Conservation (phyloP, 1,284 basidiomycete genomes). For the Puccinia hordei region DNA sequence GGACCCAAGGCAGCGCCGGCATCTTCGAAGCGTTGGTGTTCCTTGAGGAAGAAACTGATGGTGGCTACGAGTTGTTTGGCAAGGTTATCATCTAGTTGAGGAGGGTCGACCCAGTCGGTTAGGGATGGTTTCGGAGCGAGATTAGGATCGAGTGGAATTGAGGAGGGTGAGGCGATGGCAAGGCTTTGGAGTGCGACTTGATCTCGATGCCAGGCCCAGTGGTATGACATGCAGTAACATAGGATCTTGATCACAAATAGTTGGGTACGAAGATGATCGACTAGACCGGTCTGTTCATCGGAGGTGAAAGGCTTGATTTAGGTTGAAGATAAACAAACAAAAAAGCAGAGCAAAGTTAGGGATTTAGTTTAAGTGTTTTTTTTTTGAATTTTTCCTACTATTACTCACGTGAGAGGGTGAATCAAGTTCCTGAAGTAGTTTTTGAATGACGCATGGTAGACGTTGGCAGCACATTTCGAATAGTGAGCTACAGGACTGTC, state of each 20-base stretch:
- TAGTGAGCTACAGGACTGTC: constrained; percentile 49
- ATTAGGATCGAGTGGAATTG: constrained; percentile 47
- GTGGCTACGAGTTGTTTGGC: constrained; percentile 82
- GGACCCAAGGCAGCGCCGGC: constrained; percentile 53
- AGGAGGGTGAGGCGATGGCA: constrained; percentile 54
- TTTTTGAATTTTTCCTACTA: neutral
- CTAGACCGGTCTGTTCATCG: constrained; percentile 62
- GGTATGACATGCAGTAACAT: constrained; percentile 72
- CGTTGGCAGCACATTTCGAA: constrained; percentile 51
- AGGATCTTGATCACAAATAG: constrained; percentile 84
- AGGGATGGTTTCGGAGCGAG: neutral
- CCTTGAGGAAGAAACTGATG: constrained; percentile 76
- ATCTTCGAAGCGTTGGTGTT: constrained; percentile 59
- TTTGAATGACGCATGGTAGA: constrained; percentile 47
- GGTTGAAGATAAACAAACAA: too few relatives aligned
- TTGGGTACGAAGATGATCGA: constrained; percentile 83
- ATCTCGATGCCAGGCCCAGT: constrained; percentile 65
- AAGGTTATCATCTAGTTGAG: constrained; percentile 78
- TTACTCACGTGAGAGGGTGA: constrained; percentile 42
- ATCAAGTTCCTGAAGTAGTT: constrained; percentile 50
- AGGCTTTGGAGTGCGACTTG: constrained; percentile 54
- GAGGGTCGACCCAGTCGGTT: constrained; percentile 67
- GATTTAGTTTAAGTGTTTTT: neutral
- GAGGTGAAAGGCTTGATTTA: constrained; percentile 52
- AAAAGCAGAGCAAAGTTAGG: too few relatives aligned